Conservation (phyloP, 202 grass and related monocot species). For the Brachypodium distachyon region DNA sequence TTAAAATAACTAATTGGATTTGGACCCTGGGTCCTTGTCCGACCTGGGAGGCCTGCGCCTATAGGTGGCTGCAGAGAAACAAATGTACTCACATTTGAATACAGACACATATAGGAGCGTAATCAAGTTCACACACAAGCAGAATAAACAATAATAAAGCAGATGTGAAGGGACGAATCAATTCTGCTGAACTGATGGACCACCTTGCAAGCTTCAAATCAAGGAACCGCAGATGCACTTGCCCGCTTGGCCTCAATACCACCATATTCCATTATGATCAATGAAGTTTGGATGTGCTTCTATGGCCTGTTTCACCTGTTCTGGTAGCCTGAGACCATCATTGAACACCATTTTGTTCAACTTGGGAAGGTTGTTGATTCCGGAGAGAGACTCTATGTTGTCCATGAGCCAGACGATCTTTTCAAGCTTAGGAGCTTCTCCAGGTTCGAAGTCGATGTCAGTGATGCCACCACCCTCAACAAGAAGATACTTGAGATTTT, state of each 20-base stretch:
- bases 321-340: background rate
- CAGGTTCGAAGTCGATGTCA: background rate
- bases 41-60: too few species aligned
- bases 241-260: background rate
- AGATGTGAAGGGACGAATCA: too few species aligned
- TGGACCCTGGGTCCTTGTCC: too few species aligned
- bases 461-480: background rate
- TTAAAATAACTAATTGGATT: too few species aligned
- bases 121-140: too few species aligned
- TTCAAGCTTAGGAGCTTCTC: background rate
- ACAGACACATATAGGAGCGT: too few species aligned
- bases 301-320: background rate
- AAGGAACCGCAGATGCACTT: background rate
- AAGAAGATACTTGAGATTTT: background rate
- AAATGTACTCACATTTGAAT: too few species aligned
- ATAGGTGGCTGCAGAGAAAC: too few species aligned
- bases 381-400: background rate
- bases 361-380: background rate
- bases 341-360: background rate
- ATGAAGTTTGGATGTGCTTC: background rate
- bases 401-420: conserved; percentile 3
- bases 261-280: background rate
- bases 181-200: too few species aligned
- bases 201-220: background rate
- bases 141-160: too few species aligned